Base-by-base conservation (phyloP, 495 filamentous ascomycete species). In the Trichoderma reesei region DNA sequence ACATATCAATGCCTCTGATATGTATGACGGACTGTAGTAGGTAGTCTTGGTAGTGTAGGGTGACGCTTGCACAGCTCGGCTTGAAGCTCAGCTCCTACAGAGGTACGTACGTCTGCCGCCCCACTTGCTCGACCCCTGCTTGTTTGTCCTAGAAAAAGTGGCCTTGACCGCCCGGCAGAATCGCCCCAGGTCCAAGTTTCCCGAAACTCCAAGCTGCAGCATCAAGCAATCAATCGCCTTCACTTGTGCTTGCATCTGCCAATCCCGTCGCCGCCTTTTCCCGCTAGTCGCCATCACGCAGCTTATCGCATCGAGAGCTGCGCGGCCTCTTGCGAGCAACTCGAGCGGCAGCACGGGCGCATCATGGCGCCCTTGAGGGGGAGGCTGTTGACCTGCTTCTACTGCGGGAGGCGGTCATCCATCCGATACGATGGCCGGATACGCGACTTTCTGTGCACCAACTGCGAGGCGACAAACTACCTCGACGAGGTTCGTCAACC, bases 381-480 rank as follows among this genome's bases (percentile, higher is more conserved):
- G 31, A 46, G 61, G 41, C 26, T 42, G 18, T 71, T 92, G 63
- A 76, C 78, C 56, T 94, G 90, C 78, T 91, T 91, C 76, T 91
- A 90, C 70, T 94, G 90, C 72, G 86, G 86, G 68, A 72, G 73
- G 72, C 84, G 77, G 66, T 86, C 87, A 34, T 75, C 79, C 18
- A 78, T 83, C 46, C 74, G 74, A 62, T 79, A 80, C 61, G 78
- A 80, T 67, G 79, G 80, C 60, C 69, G 72, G 38, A 69, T 84
- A 33, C 71, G 80, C 64, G 80, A 84, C 70, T 94, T 89, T 75
- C 78, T 83, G 18, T 96, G 91, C 69, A 70, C 79, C 11, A 76
- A 83, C 63, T 96, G 91, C 76, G 89, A 91, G 66, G 87, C 90
- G 26, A 83, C 87, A 64, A 96, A 96, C 74, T 90, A 87, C 74